Percentiles rank a stretch among this genome's conserved stretches.
These are phyloP conservation scores for Apiospora malaysiana DNA, from an alignment of 2,329 filamentous ascomycete genomes.

Conservation along the genomic window DNA sequence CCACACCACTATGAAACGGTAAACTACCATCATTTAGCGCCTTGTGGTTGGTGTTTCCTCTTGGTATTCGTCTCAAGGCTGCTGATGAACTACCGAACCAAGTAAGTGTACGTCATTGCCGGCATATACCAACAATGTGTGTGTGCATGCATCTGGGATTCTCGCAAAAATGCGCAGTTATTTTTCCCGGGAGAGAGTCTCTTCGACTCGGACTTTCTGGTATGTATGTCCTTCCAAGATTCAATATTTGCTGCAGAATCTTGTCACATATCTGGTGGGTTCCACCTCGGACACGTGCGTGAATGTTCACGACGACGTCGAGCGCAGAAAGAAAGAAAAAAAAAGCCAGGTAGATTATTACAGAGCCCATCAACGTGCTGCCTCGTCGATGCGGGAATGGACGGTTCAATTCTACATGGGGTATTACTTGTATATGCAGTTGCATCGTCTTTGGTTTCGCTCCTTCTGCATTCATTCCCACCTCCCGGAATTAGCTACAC, in stretches of 20 bases:
- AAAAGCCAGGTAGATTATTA: neutral
- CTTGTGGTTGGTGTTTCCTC: too few species aligned
- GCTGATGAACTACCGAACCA: neutral
- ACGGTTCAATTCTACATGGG: neutral
- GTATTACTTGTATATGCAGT: too few species aligned
- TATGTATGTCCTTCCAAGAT: too few species aligned
- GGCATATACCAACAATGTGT: neutral
- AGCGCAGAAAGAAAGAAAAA: too few species aligned
- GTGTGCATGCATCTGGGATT: too few species aligned
- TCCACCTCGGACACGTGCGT: too few species aligned
- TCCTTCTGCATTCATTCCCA: constrained; percentile 9
- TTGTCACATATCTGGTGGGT: too few species aligned
- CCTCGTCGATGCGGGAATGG: neutral
- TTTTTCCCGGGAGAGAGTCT: neutral
- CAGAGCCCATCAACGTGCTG: neutral
- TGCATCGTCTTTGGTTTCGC: neutral
- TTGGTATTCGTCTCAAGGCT: too few species aligned
- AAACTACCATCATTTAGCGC: neutral
- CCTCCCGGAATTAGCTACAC: neutral
- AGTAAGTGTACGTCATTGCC: neutral
- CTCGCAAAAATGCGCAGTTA: neutral
- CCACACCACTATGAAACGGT: neutral
- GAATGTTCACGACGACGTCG: too few species aligned
- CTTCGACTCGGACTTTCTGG: too few species aligned
- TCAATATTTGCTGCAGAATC: too few species aligned